Conservation (phyloP, 1,139 yeast genomes). For the Candida buenavistaensis region DNA sequence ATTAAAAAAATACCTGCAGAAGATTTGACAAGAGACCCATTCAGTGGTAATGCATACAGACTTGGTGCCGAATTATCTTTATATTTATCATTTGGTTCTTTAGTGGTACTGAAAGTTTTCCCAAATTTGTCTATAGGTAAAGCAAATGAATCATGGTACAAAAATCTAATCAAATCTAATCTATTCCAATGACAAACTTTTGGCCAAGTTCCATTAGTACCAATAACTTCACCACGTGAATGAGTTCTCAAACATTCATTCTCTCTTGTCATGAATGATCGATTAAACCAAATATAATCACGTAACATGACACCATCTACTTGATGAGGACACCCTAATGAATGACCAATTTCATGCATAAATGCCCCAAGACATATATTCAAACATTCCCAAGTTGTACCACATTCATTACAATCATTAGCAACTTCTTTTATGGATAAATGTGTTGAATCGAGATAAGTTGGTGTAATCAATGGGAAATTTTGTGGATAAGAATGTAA, state of each 20-base stretch:
- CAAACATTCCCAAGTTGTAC: conserved; percentile 87
- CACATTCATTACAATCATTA: conserved; percentile 81
- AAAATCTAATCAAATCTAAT: conserved; percentile 72
- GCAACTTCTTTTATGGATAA: conserved; percentile 73
- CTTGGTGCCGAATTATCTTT: conserved; percentile 25
- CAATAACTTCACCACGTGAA: conserved; percentile 43
- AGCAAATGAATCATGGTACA: conserved; percentile 78
- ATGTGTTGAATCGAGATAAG: conserved; percentile 70
- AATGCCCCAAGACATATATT: conserved; percentile 90
- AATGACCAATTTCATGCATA: conserved; percentile 93
- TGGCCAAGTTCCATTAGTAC: conserved; percentile 57
- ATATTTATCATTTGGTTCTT: conserved; percentile 19
- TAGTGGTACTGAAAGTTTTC: conserved; percentile 29
- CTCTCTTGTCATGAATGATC: conserved; percentile 81
- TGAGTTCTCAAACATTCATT: conserved; percentile 49
- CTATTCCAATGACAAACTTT: conserved; percentile 78
- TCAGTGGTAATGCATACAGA: conserved; percentile 24
- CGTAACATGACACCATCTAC: conserved; percentile 87
- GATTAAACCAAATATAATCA: conserved; percentile 76
- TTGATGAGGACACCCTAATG: conserved; percentile 90
- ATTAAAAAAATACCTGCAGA: conserved; percentile 70
- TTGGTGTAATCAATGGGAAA: conserved; percentile 66
- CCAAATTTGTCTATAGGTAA: conserved; percentile 60
- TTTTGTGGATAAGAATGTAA: conserved; percentile 85
- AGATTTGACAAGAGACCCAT: conserved; percentile 53